phyloP scores from a whole-genome alignment of 2,329 filamentous ascomycete species.

The Colletotrichum aenigma region DNA sequence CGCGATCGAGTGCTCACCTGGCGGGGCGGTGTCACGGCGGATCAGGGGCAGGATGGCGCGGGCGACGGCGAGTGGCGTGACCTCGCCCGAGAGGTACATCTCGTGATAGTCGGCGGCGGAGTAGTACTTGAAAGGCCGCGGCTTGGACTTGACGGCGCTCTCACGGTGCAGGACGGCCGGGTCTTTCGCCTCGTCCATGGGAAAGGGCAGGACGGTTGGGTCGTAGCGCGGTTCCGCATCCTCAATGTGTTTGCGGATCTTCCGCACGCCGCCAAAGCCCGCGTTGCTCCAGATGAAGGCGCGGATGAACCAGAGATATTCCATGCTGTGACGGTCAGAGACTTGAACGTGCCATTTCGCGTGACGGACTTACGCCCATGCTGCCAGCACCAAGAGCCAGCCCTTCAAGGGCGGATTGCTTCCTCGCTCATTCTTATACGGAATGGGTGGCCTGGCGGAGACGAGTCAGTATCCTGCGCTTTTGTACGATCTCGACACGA shows the following conservation, averaged over 20 bases:
- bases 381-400: conserved; percentile 54
- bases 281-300: conserved; percentile 66
- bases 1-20: conserved; percentile 44
- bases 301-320: conserved; percentile 58
- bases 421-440: conserved; percentile 50
- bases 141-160: conserved; percentile 6
- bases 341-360: neutral
- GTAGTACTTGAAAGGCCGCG: conserved; percentile 24
- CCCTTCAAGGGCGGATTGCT: conserved; percentile 65
- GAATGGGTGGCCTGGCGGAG: conserved; percentile 36
- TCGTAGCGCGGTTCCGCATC: conserved; percentile 53
- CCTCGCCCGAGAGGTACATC: conserved; percentile 46
- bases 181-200: conserved; percentile 48
- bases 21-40: conserved; percentile 38
- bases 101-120: conserved; percentile 49
- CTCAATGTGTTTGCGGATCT: conserved; percentile 55
- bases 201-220: conserved; percentile 47
- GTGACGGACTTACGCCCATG: conserved; percentile 52
- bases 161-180: conserved; percentile 15
- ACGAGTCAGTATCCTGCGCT: neutral
- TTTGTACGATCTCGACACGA: neutral
- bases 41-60: conserved; percentile 50
- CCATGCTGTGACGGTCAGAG: conserved; percentile 46
- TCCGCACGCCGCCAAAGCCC: conserved; percentile 63
- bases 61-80: conserved; percentile 51